Evolutionary conservation across 2,329 filamentous ascomycete genomes (phyloP).

Genomic region (Gyromitra esculenta): DNA sequence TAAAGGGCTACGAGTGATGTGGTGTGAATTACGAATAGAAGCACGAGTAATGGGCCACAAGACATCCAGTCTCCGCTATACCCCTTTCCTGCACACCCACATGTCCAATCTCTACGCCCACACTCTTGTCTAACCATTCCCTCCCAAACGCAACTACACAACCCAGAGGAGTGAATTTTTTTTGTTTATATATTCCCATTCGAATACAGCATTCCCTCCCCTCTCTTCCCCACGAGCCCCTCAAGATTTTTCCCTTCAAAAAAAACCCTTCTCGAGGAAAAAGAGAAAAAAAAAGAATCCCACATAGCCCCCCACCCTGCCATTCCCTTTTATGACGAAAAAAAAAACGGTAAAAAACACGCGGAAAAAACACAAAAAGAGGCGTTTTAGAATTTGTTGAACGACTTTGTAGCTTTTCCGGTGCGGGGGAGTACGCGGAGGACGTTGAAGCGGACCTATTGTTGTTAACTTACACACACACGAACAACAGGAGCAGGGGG

Average conservation of each 20-base stretch:
- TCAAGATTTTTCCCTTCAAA: constrained; percentile 9
- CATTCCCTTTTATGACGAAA: constrained; percentile 1
- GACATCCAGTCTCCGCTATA: background rate
- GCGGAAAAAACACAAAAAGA: constrained; percentile 17
- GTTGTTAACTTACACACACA: background rate
- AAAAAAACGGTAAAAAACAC: constrained; percentile 10
- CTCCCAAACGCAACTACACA: background rate
- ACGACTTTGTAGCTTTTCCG: constrained; percentile 96
- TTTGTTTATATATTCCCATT: constrained; percentile 33
- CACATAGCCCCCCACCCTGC: background rate
- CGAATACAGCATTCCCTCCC: background rate
- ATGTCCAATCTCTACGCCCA: no score
- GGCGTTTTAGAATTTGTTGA: constrained; percentile 90
- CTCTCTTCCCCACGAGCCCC: background rate
- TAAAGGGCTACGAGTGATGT: background rate
- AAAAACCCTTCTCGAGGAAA: background rate
- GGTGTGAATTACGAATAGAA: background rate
- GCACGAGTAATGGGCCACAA: background rate
- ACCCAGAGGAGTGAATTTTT: constrained; percentile 30
- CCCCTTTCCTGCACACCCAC: background rate
- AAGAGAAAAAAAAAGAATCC: background rate
- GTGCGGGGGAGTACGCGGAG: constrained; percentile 97
- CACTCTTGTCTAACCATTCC: no score
- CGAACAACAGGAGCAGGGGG: no score
- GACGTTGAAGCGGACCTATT: constrained; percentile 97